phyloP scores from a whole-genome alignment of 805 yeast species.

The Starmerella bombicola region DNA sequence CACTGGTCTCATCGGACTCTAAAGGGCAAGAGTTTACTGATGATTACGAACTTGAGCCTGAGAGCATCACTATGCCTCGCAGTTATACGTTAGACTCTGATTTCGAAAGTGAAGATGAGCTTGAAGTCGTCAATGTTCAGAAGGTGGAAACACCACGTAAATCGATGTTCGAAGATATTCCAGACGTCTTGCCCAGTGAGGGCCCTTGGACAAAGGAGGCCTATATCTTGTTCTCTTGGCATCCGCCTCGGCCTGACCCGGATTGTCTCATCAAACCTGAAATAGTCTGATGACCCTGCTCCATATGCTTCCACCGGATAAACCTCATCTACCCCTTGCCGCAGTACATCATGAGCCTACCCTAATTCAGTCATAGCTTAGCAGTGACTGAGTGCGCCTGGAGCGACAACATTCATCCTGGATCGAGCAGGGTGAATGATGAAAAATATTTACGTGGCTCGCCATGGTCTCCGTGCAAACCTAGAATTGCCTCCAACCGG shows the following conservation, averaged over 20 bases:
- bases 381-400: too few relatives aligned
- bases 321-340: too few relatives aligned
- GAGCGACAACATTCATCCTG: too few relatives aligned
- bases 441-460: conserved; percentile 16
- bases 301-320: too few relatives aligned
- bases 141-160: neutral
- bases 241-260: conserved; percentile 16
- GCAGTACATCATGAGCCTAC: too few relatives aligned
- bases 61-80: neutral
- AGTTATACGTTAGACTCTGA: conserved; percentile 6
- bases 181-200: conserved; percentile 8
- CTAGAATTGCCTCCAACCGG: conserved; percentile 65
- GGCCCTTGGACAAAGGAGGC: conserved; percentile 29
- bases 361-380: too few relatives aligned
- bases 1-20: neutral
- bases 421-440: conserved; percentile 12
- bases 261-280: neutral
- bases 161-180: conserved; percentile 17
- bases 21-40: neutral
- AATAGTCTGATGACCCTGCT: too few relatives aligned
- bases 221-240: conserved; percentile 24
- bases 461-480: conserved; percentile 80
- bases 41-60: neutral
- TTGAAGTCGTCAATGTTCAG: conserved; percentile 6
- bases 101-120: conserved; percentile 9